These are phyloP conservation scores for Pelargonium australe DNA, from an alignment of 441 rosid species.

Conservation along the genomic window DNA sequence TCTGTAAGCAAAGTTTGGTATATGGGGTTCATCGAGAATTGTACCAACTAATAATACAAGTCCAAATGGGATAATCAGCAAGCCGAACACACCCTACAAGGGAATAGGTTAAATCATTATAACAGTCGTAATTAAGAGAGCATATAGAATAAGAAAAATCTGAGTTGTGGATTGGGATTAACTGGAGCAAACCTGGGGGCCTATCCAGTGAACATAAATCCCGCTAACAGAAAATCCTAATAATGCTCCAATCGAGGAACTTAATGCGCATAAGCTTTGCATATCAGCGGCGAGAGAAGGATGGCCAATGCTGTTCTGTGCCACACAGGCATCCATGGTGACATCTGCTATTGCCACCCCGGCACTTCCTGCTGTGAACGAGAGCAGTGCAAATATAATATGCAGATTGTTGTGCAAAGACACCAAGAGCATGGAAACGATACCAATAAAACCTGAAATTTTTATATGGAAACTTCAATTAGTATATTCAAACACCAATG, in stretches of 20 bases:
- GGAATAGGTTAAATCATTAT: conserved; percentile 13
- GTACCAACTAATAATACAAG: conserved; percentile 62
- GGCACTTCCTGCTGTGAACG: conserved; percentile 65
- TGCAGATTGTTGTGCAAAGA: conserved; percentile 59
- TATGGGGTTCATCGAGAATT: conserved; percentile 52
- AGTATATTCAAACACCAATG: background rate
- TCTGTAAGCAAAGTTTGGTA: conserved; percentile 49
- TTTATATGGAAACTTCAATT: background rate
- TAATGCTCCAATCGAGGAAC: conserved; percentile 70
- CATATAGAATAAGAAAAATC: conserved; percentile 9
- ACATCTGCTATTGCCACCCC: conserved; percentile 90
- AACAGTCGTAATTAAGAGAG: background rate
- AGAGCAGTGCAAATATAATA: conserved; percentile 52
- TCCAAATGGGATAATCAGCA: conserved; percentile 63
- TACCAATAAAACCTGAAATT: conserved; percentile 63
- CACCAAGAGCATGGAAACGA: conserved; percentile 57
- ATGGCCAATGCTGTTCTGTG: conserved; percentile 68
- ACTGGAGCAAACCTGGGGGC: conserved; percentile 58
- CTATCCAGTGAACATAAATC: conserved; percentile 71
- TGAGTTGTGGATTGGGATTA: conserved; percentile 1
- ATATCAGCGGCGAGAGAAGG: conserved; percentile 88
- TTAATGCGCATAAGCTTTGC: conserved; percentile 84
- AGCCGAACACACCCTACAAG: conserved; percentile 75
- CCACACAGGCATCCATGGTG: conserved; percentile 94
- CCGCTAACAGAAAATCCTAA: conserved; percentile 79